Evolutionary conservation across 2,329 filamentous ascomycete genomes (phyloP).

Genomic region (Colletotrichum orbiculare): DNA sequence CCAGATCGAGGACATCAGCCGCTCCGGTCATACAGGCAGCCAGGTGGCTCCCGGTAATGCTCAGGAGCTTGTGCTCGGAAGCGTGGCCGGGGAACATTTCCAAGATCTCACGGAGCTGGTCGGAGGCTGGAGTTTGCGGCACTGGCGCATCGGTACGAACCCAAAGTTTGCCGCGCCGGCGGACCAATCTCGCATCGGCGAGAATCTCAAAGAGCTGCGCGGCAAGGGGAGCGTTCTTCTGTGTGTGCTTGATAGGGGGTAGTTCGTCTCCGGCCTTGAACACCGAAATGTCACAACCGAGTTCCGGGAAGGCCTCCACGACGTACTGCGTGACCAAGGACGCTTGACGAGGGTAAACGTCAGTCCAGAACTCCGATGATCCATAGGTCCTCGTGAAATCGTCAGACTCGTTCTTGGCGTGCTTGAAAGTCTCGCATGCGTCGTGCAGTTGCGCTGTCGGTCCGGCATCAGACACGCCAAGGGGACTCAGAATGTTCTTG

Average conservation of each 20-base stretch:
- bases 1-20: slow-evolving; percentile 48
- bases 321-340: slow-evolving; percentile 47
- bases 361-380: slow-evolving; percentile 39
- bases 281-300: slow-evolving; percentile 42
- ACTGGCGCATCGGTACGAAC: background rate
- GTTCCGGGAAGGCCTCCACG: slow-evolving; percentile 43
- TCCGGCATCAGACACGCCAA: background rate
- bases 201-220: slow-evolving; percentile 43
- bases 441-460: background rate
- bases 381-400: background rate
- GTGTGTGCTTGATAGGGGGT: slow-evolving; percentile 37
- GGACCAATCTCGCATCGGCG: slow-evolving; percentile 35
- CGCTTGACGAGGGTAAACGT: slow-evolving; percentile 43
- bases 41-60: slow-evolving; percentile 46
- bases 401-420: background rate
- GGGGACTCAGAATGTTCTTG: background rate
- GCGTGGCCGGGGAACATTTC: slow-evolving; percentile 46
- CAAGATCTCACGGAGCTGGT: slow-evolving; percentile 41
- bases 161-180: background rate
- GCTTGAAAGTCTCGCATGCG: background rate
- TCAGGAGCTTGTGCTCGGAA: slow-evolving; percentile 45
- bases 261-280: slow-evolving; percentile 39
- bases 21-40: slow-evolving; percentile 51
- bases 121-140: slow-evolving; percentile 20
- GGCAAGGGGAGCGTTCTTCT: slow-evolving; percentile 44